Base-by-base conservation (phyloP, 208 protist genomes). In the Trypanosoma cruzi region DNA sequence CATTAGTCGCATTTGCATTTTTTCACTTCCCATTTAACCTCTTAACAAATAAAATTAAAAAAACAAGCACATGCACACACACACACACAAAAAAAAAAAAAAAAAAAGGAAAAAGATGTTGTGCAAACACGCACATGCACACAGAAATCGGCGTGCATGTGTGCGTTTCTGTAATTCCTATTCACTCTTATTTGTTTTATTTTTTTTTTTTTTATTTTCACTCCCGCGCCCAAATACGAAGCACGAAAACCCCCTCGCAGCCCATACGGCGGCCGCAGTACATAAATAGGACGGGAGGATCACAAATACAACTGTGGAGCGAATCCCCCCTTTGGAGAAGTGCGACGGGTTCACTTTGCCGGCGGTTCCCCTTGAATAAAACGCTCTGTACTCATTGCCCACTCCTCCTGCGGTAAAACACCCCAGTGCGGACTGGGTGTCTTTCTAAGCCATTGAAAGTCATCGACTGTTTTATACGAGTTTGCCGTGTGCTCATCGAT, bases 371-470 rank as follows among this genome's bases (percentile, higher is more conserved):
- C 62, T 20, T 48, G 13, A 44, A 63, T 2, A 68, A 71, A 79
- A 4, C 32, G 69, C 16, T 54, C 69, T 26, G 31, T 29, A 36
- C 40, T 62, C 13, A 69, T 57, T 24, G 59, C 46, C 71, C 80
- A 66, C 60, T 89, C 74, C 34, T 69, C 64, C 22, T 26, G 67
- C n/a, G 56, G 57, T 28, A 96, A 44, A 1, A 90, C 77, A 29
- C 82, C 74, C 89, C 91, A 96, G 63, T 96, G 82, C 28, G 91
- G 91, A 57, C 88, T 94, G 26, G 66, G 65, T 24, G 75, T 84
- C 75, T 92, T 93, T 48, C 77, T 84, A 37, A 96, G 75, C 89
- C 91, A 94, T 68, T 93, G 89, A 68, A 96, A 96, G 70, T 96
- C 91, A 60, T 94, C 83, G 28, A 96, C 84, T 26, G 56, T 78